These are phyloP conservation scores for Syzygium jambos DNA, from an alignment of 345 rosid genomes.

Conservation along the genomic window DNA sequence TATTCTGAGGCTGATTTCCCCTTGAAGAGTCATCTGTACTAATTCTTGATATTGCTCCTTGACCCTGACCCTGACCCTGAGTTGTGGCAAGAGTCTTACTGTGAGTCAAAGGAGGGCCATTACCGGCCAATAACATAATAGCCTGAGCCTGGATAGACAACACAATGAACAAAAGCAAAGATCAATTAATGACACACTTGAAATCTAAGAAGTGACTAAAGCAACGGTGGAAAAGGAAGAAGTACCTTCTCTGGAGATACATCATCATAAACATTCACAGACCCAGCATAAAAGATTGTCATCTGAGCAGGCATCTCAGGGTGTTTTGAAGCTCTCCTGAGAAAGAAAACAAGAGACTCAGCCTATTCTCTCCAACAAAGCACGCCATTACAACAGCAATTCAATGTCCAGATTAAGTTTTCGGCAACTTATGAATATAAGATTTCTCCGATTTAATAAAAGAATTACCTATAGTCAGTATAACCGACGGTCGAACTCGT, in stretches of 20 bases:
- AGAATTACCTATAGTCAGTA: conserved; percentile 32
- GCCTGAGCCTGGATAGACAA: conserved; percentile 60
- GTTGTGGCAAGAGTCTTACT: conserved; percentile 10
- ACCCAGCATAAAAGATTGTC: conserved; percentile 72
- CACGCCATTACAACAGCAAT: background rate
- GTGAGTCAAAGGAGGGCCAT: conserved; percentile 18
- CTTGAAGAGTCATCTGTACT: background rate
- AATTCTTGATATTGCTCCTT: background rate
- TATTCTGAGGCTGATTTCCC: background rate
- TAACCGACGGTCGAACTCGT: conserved; percentile 17
- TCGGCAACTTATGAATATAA: background rate
- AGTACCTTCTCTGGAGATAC: conserved; percentile 65
- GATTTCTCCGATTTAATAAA: background rate
- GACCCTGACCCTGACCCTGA: conserved; percentile 6
- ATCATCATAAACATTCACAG: conserved; percentile 57
- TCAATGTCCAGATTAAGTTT: background rate
- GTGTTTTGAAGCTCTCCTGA: conserved; percentile 30
- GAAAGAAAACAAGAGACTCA: background rate
- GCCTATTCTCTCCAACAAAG: background rate
- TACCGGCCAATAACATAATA: conserved; percentile 69
- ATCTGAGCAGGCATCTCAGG: conserved; percentile 37
- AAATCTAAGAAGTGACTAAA: background rate
- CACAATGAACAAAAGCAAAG: background rate
- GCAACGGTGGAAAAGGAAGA: background rate
- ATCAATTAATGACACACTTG: background rate